A percentile compares a stretch with the other conserved stretches of the same genome.
phyloP scores from a whole-genome alignment of 768 basidiomycete species.

The Panus rudis region DNA sequence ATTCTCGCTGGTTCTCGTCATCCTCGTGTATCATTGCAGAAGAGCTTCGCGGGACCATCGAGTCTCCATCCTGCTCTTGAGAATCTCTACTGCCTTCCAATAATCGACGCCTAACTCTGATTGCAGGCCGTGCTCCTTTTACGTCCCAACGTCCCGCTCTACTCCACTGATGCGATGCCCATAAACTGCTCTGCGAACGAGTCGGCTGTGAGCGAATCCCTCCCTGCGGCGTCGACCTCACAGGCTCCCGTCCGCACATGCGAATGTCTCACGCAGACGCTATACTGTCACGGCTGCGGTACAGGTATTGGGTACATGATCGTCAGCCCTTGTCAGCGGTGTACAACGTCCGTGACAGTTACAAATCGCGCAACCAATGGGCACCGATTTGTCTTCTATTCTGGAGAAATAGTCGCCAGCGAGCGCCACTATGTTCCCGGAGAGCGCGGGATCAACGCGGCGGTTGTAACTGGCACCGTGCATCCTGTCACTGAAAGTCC shows the following conservation, averaged over 20 bases:
- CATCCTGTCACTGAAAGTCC: no score
- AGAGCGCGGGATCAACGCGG: slow-evolving; percentile 51
- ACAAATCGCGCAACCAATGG: slow-evolving; percentile 74
- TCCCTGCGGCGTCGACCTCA: slow-evolving; percentile 9
- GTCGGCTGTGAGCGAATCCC: slow-evolving; percentile 1
- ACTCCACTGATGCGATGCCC: slow-evolving; percentile 76
- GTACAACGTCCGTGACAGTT: slow-evolving; percentile 61
- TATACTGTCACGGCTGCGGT: slow-evolving; percentile 79
- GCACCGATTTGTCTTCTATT: slow-evolving; percentile 84
- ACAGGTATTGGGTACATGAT: slow-evolving; percentile 73
- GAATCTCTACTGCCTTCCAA: slow-evolving; percentile 9
- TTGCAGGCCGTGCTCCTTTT: slow-evolving; percentile 83
- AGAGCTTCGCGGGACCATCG: no score
- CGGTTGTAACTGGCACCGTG: no score
- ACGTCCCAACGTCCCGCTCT: slow-evolving; percentile 74
- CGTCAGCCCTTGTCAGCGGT: slow-evolving; percentile 68
- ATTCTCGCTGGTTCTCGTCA: no score
- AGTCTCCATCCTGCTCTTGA: neutral
- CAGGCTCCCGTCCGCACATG: slow-evolving; percentile 54
- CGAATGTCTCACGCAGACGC: slow-evolving; percentile 77
- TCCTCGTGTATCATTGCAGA: no score
- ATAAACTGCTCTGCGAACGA: slow-evolving; percentile 58
- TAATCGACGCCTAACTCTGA: no score
- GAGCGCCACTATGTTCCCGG: slow-evolving; percentile 58
- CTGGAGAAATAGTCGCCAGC: slow-evolving; percentile 52